These are phyloP conservation scores for Cymbidium sinense DNA, from an alignment of 106 monocot genomes.

Conservation along the genomic window DNA sequence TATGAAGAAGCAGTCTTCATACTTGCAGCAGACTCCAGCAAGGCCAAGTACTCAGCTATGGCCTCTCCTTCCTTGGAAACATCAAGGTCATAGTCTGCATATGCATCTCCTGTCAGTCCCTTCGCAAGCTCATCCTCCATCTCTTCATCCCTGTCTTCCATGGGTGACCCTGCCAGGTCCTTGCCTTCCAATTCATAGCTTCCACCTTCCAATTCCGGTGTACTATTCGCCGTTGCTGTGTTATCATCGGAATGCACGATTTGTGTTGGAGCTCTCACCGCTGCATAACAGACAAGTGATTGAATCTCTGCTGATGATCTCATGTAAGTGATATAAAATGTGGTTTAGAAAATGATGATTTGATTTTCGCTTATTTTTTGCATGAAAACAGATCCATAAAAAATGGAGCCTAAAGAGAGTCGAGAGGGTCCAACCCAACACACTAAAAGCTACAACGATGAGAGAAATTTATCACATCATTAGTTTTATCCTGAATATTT, in stretches of 20 bases:
- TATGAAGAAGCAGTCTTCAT: not conserved
- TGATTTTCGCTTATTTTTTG: no score
- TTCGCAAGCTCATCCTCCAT: slow-evolving; percentile 79
- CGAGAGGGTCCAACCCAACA: not conserved
- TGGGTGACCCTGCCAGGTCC: not conserved
- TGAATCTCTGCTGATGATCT: no score
- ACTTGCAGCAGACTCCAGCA: slow-evolving; percentile 44
- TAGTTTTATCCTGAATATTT: not conserved
- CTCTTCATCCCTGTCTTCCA: slow-evolving; percentile 42
- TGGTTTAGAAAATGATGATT: no score
- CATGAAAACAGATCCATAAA: no score
- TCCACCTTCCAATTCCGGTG: not conserved
- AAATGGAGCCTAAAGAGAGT: not conserved
- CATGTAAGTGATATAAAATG: no score
- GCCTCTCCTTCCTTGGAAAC: slow-evolving; percentile 76
- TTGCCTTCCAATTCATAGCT: not conserved
- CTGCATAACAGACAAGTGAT: not conserved
- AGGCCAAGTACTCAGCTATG: slow-evolving; percentile 59
- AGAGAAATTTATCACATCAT: no score
- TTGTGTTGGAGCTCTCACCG: not conserved
- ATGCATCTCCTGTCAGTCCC: slow-evolving; percentile 59
- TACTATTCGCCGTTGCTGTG: not conserved
- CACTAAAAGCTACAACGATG: not conserved
- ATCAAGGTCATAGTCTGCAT: slow-evolving; percentile 84
- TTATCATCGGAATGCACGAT: slow-evolving; percentile 7